Conservation (phyloP, 192 early-diverging fungal species). For the Mortierella antarctica region DNA sequence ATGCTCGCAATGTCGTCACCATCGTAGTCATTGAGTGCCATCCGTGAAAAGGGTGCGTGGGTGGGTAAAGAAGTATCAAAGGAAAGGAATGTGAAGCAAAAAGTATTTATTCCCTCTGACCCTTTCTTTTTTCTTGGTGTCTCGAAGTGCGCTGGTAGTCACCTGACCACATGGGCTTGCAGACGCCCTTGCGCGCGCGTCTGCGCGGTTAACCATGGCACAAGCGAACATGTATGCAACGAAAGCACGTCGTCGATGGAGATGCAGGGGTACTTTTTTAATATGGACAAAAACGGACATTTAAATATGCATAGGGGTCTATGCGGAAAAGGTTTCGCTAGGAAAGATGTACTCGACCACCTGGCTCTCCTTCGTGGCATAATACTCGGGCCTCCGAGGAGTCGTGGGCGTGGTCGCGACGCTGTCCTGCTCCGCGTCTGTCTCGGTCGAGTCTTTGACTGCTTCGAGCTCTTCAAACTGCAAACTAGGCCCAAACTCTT, state of each 20-base stretch:
- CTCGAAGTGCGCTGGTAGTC: no score
- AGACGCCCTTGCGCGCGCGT: no score
- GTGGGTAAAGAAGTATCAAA: not conserved
- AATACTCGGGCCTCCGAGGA: constrained; percentile 33
- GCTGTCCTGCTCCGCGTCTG: constrained; percentile 13
- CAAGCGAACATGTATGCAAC: no score
- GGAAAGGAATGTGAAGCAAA: not conserved
- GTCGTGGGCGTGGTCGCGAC: constrained; percentile 20
- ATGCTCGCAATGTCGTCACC: constrained; percentile 3
- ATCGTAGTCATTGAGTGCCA: not conserved
- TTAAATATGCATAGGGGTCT: not conserved
- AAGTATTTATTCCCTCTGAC: not conserved
- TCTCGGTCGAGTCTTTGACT: constrained; percentile 10
- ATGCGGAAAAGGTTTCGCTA: constrained; percentile 26
- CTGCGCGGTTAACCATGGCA: no score
- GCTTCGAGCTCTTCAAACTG: constrained; percentile 31
- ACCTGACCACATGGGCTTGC: no score
- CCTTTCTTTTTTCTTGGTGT: not conserved
- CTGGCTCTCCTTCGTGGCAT: constrained; percentile 47
- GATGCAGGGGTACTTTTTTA: no score
- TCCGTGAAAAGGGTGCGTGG: not conserved
- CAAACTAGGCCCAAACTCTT: constrained; percentile 24
- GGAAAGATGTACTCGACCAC: constrained; percentile 54
- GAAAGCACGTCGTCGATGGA: no score
- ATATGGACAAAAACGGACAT: not conserved